Evolutionary conservation across 306 rosid genomes (phyloP).

Genomic region (Psophocarpus tetragonolobus): DNA sequence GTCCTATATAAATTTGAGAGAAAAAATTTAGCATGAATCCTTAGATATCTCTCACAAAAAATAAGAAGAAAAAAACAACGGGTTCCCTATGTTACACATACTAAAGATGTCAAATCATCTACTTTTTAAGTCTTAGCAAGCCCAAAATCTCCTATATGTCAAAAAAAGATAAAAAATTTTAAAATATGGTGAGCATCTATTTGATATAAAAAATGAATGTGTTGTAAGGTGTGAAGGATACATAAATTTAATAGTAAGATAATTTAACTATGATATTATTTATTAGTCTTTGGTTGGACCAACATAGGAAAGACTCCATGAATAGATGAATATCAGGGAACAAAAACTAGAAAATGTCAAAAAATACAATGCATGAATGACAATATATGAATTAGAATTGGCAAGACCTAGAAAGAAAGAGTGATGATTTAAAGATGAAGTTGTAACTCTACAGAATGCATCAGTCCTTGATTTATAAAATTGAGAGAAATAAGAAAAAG

Average conservation of each 20-base stretch:
- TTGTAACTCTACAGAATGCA: neutral
- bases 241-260: neutral
- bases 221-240: neutral
- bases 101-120: constrained; percentile 98
- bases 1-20: neutral
- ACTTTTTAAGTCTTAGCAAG: constrained; percentile 96
- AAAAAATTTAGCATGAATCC: neutral
- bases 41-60: neutral
- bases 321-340: neutral
- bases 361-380: neutral
- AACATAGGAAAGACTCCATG: neutral
- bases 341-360: neutral
- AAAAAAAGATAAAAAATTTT: no score
- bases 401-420: neutral
- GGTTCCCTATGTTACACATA: constrained; percentile 47
- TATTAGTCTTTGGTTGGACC: constrained; percentile 9
- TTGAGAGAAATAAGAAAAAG: neutral
- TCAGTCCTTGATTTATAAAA: constrained; percentile 10
- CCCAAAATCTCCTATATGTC: constrained; percentile 84
- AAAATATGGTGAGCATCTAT: neutral
- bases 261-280: neutral
- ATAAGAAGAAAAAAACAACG: constrained; percentile 2
- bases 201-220: no score
- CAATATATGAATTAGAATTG: neutral
- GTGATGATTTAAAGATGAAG: neutral